phyloP scores from a whole-genome alignment of 768 basidiomycete species.

The Solioccasus polychromus region DNA sequence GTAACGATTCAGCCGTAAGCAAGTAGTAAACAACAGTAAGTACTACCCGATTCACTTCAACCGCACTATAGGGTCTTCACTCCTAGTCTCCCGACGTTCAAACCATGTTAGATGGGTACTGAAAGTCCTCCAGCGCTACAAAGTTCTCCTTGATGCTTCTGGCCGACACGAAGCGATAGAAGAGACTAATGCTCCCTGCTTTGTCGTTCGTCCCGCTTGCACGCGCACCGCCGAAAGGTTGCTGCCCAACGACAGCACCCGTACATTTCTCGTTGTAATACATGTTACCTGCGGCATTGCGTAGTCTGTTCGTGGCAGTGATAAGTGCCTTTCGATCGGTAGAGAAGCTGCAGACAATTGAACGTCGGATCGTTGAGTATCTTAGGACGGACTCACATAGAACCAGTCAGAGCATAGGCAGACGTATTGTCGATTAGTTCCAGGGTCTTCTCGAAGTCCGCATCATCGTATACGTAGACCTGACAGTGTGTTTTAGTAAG shows the following conservation, averaged over 20 bases:
- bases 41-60: too few species aligned
- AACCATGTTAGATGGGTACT: slow-evolving; percentile 84
- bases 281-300: slow-evolving; percentile 92
- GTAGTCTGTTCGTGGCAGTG: slow-evolving; percentile 74
- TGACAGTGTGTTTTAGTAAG: background rate
- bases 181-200: slow-evolving; percentile 79
- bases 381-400: slow-evolving; percentile 59
- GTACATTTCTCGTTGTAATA: slow-evolving; percentile 99
- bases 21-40: background rate
- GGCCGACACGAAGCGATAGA: slow-evolving; percentile 80
- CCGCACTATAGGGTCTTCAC: background rate
- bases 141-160: slow-evolving; percentile 98
- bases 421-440: slow-evolving; percentile 86
- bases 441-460: slow-evolving; percentile 80
- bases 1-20: too few species aligned
- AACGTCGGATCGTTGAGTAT: slow-evolving; percentile 7
- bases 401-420: slow-evolving; percentile 89
- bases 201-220: slow-evolving; percentile 98
- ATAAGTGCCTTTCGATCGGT: slow-evolving; percentile 77
- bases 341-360: slow-evolving; percentile 60
- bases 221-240: slow-evolving; percentile 95
- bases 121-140: slow-evolving; percentile 72
- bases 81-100: slow-evolving; percentile 30
- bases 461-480: slow-evolving; percentile 89
- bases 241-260: slow-evolving; percentile 95